Conservation (phyloP, 2,329 filamentous ascomycete species). For the Cercospora citrullina region DNA sequence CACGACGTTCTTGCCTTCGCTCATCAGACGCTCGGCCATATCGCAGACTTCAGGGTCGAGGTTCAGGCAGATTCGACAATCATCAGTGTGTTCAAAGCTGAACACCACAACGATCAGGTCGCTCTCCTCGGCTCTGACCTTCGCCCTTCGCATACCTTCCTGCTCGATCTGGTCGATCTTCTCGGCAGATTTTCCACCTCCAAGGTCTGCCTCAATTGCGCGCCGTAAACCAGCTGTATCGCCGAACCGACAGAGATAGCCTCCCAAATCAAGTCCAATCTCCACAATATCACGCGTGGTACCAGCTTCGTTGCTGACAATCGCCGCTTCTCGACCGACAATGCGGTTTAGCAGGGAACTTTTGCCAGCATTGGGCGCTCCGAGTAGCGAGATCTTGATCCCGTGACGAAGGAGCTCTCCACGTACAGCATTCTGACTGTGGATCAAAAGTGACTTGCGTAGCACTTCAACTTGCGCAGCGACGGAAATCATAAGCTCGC, state of each 20-base stretch:
- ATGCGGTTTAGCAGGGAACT: constrained; percentile 89
- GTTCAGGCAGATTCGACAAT: constrained; percentile 17
- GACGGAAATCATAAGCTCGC: constrained; percentile 69
- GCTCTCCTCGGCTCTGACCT: constrained; percentile 75
- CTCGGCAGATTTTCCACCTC: constrained; percentile 17
- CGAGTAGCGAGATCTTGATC: constrained; percentile 81
- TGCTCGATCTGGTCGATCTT: constrained; percentile 73
- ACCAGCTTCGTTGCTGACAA: constrained; percentile 88
- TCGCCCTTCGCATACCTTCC: constrained; percentile 87
- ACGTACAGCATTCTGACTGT: constrained; percentile 74
- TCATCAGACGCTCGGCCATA: constrained; percentile 53
- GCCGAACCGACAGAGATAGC: constrained; percentile 89
- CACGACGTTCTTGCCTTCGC: constrained; percentile 55
- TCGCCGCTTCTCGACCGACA: constrained; percentile 89
- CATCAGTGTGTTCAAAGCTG: constrained; percentile 60
- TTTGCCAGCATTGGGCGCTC: constrained; percentile 92
- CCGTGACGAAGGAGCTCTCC: constrained; percentile 83
- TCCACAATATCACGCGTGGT: constrained; percentile 95
- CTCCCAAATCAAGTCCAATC: constrained; percentile 82
- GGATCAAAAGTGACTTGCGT: constrained; percentile 62
- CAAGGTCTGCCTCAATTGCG: constrained; percentile 15
- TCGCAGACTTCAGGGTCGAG: constrained; percentile 58
- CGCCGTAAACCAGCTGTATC: constrained; percentile 85
- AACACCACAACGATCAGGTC: constrained; percentile 82
- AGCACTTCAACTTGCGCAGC: constrained; percentile 63